phyloP scores from a whole-genome alignment of 768 basidiomycete genomes.

The Lactarius sp. region DNA sequence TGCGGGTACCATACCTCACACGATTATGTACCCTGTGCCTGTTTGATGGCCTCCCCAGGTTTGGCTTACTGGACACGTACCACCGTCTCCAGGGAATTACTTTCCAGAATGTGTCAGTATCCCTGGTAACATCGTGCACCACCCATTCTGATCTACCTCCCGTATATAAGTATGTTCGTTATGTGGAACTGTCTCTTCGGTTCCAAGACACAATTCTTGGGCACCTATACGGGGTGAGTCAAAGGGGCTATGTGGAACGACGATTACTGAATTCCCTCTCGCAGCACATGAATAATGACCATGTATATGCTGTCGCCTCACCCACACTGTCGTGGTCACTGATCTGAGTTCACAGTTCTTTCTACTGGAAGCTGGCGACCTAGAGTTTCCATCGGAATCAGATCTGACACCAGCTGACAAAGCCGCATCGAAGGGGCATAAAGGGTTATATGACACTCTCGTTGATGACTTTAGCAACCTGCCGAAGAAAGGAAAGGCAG shows the following conservation, averaged over 20 bases:
- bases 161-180: slow-evolving; percentile 51
- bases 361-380: slow-evolving; percentile 33
- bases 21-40: not conserved
- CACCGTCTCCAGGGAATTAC: slow-evolving; percentile 74
- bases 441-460: slow-evolving; percentile 51
- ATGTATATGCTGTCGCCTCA: slow-evolving; percentile 41
- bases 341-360: slow-evolving; percentile 31
- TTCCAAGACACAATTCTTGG: slow-evolving; percentile 88
- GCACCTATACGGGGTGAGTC: slow-evolving; percentile 73
- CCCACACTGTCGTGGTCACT: slow-evolving; percentile 2
- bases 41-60: slow-evolving; percentile 34
- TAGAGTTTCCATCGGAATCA: slow-evolving; percentile 23
- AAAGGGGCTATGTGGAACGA: slow-evolving; percentile 29
- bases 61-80: slow-evolving; percentile 74
- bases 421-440: slow-evolving; percentile 25
- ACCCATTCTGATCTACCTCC: slow-evolving; percentile 17
- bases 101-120: slow-evolving; percentile 78
- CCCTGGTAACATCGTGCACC: slow-evolving; percentile 14
- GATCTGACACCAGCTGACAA: slow-evolving; percentile 17
- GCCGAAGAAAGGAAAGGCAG: slow-evolving; percentile 46
- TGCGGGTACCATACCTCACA: slow-evolving; percentile 59
- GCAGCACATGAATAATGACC: slow-evolving; percentile 83
- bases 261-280: slow-evolving; percentile 25
- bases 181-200: slow-evolving; percentile 67
- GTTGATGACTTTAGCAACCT: slow-evolving; percentile 61